Conservation (phyloP, 331 rosid genomes). For the Acacia pycnantha region DNA sequence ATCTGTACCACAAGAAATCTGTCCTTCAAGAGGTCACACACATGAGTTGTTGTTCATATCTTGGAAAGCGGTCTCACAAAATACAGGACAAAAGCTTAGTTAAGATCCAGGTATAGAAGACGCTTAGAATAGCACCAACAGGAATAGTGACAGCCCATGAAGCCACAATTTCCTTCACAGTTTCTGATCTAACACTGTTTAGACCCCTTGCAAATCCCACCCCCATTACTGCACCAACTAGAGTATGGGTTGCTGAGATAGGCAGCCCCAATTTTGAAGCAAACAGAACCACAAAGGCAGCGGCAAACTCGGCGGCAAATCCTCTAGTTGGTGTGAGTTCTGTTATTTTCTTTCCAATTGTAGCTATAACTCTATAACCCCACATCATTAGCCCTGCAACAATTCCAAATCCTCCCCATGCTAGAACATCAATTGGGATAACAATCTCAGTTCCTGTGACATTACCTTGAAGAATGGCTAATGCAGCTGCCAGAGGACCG, state of each 20-base stretch:
- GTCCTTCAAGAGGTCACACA: slow-evolving; percentile 22
- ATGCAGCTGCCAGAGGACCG: slow-evolving; percentile 92
- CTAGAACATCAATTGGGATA: slow-evolving; percentile 89
- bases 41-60: slow-evolving; percentile 35
- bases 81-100: slow-evolving; percentile 67
- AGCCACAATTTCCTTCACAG: slow-evolving; percentile 87
- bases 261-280: slow-evolving; percentile 90
- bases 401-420: slow-evolving; percentile 99
- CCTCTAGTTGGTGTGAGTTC: slow-evolving; percentile 98
- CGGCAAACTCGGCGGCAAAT: slow-evolving; percentile 99
- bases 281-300: slow-evolving; percentile 87
- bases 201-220: slow-evolving; percentile 96
- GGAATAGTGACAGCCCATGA: slow-evolving; percentile 97
- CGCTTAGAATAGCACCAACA: slow-evolving; percentile 73
- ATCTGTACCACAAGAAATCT: slow-evolving; percentile 18
- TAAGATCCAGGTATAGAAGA: slow-evolving; percentile 86
- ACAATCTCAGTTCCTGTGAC: slow-evolving; percentile 60
- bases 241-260: slow-evolving; percentile 90
- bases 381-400: slow-evolving; percentile 93
- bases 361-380: slow-evolving; percentile 97
- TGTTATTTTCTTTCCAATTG: slow-evolving; percentile 96
- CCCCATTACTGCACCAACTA: slow-evolving; percentile 99
- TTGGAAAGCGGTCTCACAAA: slow-evolving; percentile 50
- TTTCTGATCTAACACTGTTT: slow-evolving; percentile 85
- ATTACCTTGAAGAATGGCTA: slow-evolving; percentile 82